Conservation (phyloP, 169 alveolate species). For the Babesia sp. region DNA sequence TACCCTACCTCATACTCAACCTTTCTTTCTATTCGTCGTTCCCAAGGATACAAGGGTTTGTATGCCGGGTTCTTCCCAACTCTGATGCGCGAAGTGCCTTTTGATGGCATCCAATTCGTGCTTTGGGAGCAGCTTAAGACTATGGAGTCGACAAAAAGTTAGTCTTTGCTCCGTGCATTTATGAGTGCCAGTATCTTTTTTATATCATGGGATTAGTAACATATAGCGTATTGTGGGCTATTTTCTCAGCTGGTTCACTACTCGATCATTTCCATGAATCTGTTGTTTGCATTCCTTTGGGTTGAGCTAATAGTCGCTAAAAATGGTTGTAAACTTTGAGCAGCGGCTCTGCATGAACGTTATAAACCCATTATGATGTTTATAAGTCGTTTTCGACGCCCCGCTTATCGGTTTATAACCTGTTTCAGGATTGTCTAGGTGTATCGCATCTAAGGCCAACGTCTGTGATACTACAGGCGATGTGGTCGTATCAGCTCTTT, state of each 20-base stretch:
- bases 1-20: slow-evolving; percentile 72
- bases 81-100: slow-evolving; percentile 89
- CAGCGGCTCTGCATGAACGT: no score
- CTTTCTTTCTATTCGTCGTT: slow-evolving; percentile 68
- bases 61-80: slow-evolving; percentile 83
- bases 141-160: slow-evolving; percentile 40
- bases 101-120: slow-evolving; percentile 86
- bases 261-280: no score
- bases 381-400: no score
- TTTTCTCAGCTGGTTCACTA: no score
- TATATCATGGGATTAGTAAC: no score
- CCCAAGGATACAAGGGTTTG: slow-evolving; percentile 82
- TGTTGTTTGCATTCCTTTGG: no score
- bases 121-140: slow-evolving; percentile 84
- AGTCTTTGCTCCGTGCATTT: not conserved
- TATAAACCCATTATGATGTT: no score
- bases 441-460: slow-evolving; percentile 36
- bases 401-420: no score
- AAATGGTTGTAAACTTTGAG: no score
- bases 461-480: slow-evolving; percentile 37
- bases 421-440: slow-evolving; percentile 30
- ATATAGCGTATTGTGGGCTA: no score
- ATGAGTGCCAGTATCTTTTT: no score
- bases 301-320: no score
- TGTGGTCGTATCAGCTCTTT: slow-evolving; percentile 65